These are phyloP conservation scores for Neospora caninum DNA, from an alignment of 169 alveolate species.

Conservation along the genomic window DNA sequence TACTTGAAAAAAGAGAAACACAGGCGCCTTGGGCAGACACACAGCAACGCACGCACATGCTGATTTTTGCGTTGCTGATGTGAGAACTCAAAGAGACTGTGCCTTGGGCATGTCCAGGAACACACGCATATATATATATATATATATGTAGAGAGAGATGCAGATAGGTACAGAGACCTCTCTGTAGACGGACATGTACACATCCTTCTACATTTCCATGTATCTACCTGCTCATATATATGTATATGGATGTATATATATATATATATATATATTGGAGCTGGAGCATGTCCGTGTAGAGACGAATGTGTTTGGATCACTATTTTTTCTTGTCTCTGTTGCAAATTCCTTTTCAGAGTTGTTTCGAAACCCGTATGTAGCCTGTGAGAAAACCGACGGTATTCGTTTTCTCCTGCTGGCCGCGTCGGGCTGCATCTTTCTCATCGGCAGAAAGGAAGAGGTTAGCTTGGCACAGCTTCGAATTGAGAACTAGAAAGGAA, in stretches of 20 bases:
- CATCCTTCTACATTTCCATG: neutral
- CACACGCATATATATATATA: too few relatives aligned
- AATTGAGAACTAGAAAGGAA: neutral
- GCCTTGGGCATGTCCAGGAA: too few relatives aligned
- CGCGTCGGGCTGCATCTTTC: constrained; percentile 78
- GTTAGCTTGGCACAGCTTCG: constrained; percentile 11
- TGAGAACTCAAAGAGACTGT: too few relatives aligned
- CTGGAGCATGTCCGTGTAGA: neutral
- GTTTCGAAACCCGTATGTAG: constrained; percentile 84
- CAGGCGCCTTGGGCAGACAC: too few relatives aligned
- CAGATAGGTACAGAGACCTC: neutral
- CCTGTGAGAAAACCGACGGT: constrained; percentile 93
- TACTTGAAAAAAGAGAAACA: too few relatives aligned
- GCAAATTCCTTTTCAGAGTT: constrained; percentile 63
- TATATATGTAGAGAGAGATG: neutral
- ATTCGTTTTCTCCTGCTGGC: constrained; percentile 80
- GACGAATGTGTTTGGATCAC: neutral
- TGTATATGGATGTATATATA: neutral
- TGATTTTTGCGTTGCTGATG: too few relatives aligned
- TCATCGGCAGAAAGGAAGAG: constrained; percentile 87
- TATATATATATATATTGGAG: neutral
- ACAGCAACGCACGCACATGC: too few relatives aligned
- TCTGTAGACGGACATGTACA: neutral
- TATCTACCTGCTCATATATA: neutral
- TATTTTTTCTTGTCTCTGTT: neutral